These are phyloP conservation scores for Inga leiocalycina DNA, from an alignment of 306 rosid species.

Conservation along the genomic window DNA sequence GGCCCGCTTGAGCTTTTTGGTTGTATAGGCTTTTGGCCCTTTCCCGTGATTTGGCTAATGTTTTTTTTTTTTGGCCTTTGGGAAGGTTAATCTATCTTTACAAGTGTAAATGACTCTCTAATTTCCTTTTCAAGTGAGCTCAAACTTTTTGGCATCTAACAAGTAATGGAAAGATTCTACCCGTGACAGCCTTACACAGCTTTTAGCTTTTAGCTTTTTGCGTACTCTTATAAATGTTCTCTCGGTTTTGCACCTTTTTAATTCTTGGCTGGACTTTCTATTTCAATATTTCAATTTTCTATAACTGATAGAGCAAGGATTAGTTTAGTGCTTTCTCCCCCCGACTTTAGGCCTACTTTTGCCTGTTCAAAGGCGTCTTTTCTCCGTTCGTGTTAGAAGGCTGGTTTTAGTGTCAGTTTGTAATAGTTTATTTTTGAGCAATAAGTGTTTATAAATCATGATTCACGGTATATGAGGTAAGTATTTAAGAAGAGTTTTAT, in stretches of 20 bases:
- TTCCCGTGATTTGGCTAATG: conserved; percentile 27
- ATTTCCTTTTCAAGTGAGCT: conserved; percentile 39
- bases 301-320: background rate
- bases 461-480: too few relatives aligned
- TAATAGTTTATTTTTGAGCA: too few relatives aligned
- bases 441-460: too few relatives aligned
- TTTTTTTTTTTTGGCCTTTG: conserved; percentile 9
- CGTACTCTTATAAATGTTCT: conserved; percentile 10
- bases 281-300: conserved; percentile 35
- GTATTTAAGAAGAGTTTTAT: too few relatives aligned
- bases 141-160: conserved; percentile 41
- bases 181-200: conserved; percentile 14
- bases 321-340: conserved; percentile 4
- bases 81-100: conserved; percentile 31
- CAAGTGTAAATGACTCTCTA: conserved; percentile 29
- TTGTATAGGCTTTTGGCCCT: conserved; percentile 9
- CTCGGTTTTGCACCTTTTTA: conserved; percentile 16
- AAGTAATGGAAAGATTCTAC: conserved; percentile 34
- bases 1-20: conserved; percentile 30
- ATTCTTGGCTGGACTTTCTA: background rate
- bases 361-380: background rate
- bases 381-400: background rate
- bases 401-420: too few relatives aligned
- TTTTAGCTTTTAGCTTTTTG: conserved; percentile 43
- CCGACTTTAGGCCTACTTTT: background rate